Evolutionary conservation across 805 yeast species (phyloP).

Genomic region (Lipomyces mesembrius): DNA sequence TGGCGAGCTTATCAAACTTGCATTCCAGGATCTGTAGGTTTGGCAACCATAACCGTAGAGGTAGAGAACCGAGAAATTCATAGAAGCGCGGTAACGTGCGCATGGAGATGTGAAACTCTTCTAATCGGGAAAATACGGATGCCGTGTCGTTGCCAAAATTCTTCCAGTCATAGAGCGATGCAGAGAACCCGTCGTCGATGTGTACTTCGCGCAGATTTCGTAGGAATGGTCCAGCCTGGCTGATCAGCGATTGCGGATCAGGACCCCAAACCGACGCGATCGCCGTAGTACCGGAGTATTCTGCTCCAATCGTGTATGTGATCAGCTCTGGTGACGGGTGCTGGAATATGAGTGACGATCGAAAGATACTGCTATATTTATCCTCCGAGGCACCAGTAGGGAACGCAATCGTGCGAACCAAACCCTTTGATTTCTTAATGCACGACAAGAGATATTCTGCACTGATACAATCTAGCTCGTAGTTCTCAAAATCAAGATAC

Average conservation of each 20-base stretch:
- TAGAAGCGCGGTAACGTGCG: constrained; percentile 21
- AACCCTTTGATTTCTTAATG: constrained; percentile 18
- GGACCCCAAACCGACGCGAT: constrained; percentile 22
- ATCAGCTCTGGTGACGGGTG: constrained; percentile 10
- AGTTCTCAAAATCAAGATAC: constrained; percentile 20
- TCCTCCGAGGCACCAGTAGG: constrained; percentile 12
- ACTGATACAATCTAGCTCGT: constrained; percentile 17
- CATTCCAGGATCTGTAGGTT: constrained; percentile 20
- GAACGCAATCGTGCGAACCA: constrained; percentile 9
- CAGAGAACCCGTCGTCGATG: constrained; percentile 26
- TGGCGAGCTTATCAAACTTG: not conserved
- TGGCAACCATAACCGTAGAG: constrained; percentile 16
- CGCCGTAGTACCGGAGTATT: constrained; percentile 16
- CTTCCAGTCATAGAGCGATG: constrained; percentile 9
- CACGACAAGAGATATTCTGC: constrained; percentile 30
- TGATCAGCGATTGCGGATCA: constrained; percentile 22
- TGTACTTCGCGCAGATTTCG: constrained; percentile 3
- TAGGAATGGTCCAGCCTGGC: constrained; percentile 14
- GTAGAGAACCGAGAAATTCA: constrained; percentile 16
- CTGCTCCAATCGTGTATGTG: constrained; percentile 22
- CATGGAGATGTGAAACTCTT: constrained; percentile 23
- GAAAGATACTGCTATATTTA: constrained; percentile 18
- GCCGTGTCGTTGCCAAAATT: constrained; percentile 7
- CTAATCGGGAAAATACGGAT: constrained; percentile 12
- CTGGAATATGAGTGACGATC: constrained; percentile 25